phyloP scores from a whole-genome alignment of 768 basidiomycete genomes.

The Mycena haematopus region DNA sequence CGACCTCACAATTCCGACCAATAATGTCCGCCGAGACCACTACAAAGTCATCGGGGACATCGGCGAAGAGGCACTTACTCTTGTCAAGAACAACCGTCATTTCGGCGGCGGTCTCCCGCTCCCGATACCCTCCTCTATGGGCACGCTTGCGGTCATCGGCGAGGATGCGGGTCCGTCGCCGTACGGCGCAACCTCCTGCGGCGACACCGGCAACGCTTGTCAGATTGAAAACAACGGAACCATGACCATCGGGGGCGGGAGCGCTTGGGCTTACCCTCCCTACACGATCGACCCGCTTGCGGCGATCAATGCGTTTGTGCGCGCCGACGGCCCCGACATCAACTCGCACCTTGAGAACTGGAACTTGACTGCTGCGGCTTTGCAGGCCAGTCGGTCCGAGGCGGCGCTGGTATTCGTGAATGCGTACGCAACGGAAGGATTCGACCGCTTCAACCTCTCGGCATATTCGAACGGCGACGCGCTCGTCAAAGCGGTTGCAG shows the following conservation, averaged over 20 bases:
- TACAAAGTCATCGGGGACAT: constrained; percentile 17
- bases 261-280: constrained; percentile 21
- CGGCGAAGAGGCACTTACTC: constrained; percentile 18
- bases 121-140: constrained; percentile 3
- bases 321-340: constrained; percentile 17
- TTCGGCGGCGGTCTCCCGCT: constrained; percentile 14
- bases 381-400: constrained; percentile 19
- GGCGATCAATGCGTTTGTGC: constrained; percentile 16
- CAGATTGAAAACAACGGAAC: constrained; percentile 20
- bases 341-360: constrained; percentile 22
- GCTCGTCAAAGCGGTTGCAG: constrained; percentile 17
- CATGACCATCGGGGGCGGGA: constrained; percentile 17
- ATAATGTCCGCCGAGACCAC: constrained; percentile 21
- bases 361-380: constrained; percentile 15
- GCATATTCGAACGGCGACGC: constrained; percentile 17
- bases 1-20: constrained; percentile 18
- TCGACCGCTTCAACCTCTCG: constrained; percentile 15
- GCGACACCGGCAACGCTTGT: constrained; percentile 5
- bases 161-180: constrained; percentile 15
- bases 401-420: constrained; percentile 16
- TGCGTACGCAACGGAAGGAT: constrained; percentile 15
- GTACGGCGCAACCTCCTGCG: constrained; percentile 22
- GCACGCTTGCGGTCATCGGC: constrained; percentile 18
- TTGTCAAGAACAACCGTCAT: constrained; percentile 20
- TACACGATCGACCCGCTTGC: constrained; percentile 24